Evolutionary conservation across 176 grass and related monocot species (phyloP).

Genomic region (Elymus sibiricus): DNA sequence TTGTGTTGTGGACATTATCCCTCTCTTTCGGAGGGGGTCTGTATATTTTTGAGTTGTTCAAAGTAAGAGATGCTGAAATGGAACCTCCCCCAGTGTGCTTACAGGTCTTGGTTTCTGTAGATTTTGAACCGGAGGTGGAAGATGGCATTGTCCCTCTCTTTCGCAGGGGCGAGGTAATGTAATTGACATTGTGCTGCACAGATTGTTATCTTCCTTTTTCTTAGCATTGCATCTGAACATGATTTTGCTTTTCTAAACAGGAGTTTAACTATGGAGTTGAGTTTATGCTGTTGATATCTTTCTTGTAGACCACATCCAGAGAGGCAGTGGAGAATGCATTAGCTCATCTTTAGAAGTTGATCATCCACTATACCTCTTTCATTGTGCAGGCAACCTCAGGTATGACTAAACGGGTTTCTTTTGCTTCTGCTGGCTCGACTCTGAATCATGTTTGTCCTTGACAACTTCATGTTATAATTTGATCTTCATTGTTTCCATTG

Average conservation of each 20-base stretch:
- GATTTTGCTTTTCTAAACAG: background rate
- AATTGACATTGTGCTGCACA: conserved; percentile 10
- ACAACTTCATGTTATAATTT: too few relatives aligned
- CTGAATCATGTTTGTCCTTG: too few relatives aligned
- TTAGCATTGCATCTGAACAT: background rate
- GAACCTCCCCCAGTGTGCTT: background rate
- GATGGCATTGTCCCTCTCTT: conserved; percentile 84
- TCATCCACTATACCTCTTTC: conserved; percentile 31
- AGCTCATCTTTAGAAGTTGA: conserved; percentile 48
- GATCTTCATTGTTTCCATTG: too few relatives aligned
- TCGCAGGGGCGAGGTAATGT: conserved; percentile 74
- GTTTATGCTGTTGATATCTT: conserved; percentile 73
- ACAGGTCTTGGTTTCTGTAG: conserved; percentile 75
- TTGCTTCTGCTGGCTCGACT: background rate
- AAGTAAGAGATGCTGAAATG: too few relatives aligned
- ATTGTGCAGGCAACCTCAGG: conserved; percentile 49
- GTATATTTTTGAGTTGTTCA: too few relatives aligned
- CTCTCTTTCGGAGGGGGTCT: too few relatives aligned
- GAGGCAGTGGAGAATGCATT: conserved; percentile 61
- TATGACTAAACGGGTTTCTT: conserved; percentile 8
- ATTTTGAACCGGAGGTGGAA: conserved; percentile 87
- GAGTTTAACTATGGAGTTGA: conserved; percentile 77
- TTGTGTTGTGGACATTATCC: too few relatives aligned
- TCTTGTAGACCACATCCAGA: conserved; percentile 43
- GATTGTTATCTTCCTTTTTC: background rate